phyloP scores from a whole-genome alignment of 2,329 filamentous ascomycete genomes.

The Emydomyces testavorans region DNA sequence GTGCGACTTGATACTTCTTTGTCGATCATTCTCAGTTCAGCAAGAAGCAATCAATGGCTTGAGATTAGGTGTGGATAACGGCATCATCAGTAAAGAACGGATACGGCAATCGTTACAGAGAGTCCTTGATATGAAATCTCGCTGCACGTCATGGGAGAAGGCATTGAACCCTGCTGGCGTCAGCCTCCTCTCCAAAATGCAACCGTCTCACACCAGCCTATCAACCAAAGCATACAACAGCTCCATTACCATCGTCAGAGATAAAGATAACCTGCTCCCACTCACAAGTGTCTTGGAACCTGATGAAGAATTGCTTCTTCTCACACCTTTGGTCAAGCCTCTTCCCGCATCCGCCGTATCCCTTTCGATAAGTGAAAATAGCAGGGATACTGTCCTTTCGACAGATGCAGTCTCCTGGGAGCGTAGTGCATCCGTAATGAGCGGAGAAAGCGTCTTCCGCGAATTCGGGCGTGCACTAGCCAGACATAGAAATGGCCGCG shows the following conservation, averaged over 20 bases:
- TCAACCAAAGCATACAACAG: constrained; percentile 81
- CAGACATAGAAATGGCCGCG: constrained; percentile 69
- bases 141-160: constrained; percentile 80
- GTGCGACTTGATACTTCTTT: constrained; percentile 82
- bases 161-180: constrained; percentile 80
- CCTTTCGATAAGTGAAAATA: constrained; percentile 46
- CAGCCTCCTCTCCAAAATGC: constrained; percentile 63
- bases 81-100: constrained; percentile 69
- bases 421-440: constrained; percentile 59
- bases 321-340: constrained; percentile 84
- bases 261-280: constrained; percentile 75
- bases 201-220: constrained; percentile 67
- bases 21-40: constrained; percentile 76
- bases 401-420: constrained; percentile 47
- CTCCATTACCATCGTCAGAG: constrained; percentile 84
- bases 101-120: constrained; percentile 70
- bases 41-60: constrained; percentile 84
- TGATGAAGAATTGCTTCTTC: constrained; percentile 75
- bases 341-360: constrained; percentile 80
- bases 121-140: constrained; percentile 68
- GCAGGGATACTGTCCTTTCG: constrained; percentile 27
- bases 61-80: constrained; percentile 79
- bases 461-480: constrained; percentile 82
- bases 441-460: constrained; percentile 82
- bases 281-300: constrained; percentile 69